Evolutionary conservation across 441 rosid species (phyloP).

Genomic region (Corymbia citriodora): DNA sequence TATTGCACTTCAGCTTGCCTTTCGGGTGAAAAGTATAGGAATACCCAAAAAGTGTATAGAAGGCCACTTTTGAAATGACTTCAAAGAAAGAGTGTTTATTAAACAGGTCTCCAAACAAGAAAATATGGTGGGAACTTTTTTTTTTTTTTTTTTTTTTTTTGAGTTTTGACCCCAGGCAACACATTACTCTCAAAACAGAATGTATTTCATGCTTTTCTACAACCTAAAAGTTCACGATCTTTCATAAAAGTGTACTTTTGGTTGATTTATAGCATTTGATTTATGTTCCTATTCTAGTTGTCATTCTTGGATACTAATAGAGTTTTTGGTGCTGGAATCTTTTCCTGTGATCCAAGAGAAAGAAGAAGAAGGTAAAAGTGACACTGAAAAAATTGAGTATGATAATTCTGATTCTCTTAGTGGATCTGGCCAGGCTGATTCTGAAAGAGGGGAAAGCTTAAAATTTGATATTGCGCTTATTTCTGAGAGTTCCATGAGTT

Average conservation of each 20-base stretch:
- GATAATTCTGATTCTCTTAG: conserved; percentile 31
- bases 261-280: background rate
- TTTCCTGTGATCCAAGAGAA: conserved; percentile 31
- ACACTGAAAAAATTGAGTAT: conserved; percentile 40
- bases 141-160: background rate
- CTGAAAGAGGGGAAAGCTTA: conserved; percentile 21
- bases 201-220: background rate
- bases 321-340: background rate
- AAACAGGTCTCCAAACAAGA: background rate
- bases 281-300: background rate
- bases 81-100: background rate
- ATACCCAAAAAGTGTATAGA: background rate
- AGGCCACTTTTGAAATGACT: background rate
- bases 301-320: background rate
- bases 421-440: conserved; percentile 24
- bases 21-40: background rate
- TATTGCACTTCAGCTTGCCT: background rate
- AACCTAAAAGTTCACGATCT: background rate
- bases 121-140: background rate
- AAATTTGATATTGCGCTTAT: conserved; percentile 2
- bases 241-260: background rate
- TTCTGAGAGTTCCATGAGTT: background rate
- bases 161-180: background rate
- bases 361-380: conserved; percentile 48
- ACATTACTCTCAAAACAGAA: background rate